phyloP scores from a whole-genome alignment of 352 stramenopile genomes.

The Phytophthora agathidicida region DNA sequence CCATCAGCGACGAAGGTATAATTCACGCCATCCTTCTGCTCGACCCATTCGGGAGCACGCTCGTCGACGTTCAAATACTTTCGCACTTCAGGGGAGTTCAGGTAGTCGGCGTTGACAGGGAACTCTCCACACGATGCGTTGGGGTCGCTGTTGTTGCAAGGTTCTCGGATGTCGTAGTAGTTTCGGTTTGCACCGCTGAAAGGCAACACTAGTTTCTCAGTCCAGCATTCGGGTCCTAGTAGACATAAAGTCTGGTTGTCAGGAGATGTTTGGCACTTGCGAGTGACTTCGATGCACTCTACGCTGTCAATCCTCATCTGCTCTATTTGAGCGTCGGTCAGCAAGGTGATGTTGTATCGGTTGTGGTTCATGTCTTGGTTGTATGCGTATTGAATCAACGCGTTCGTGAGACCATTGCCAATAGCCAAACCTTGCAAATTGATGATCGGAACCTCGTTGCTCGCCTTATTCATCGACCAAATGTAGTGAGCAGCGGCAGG shows the following conservation, averaged over 20 bases:
- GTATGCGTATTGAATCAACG: conserved; percentile 46
- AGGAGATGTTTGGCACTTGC: conserved; percentile 25
- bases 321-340: conserved; percentile 21
- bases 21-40: conserved; percentile 90
- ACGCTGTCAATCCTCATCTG: conserved; percentile 43
- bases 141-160: conserved; percentile 28
- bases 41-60: conserved; percentile 59
- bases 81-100: conserved; percentile 61
- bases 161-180: conserved; percentile 55
- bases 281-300: conserved; percentile 47
- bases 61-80: conserved; percentile 41
- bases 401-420: conserved; percentile 57
- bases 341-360: conserved; percentile 47
- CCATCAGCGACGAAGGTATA: conserved; percentile 68
- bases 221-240: conserved; percentile 45
- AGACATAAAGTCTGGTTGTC: conserved; percentile 33
- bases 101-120: conserved; percentile 47
- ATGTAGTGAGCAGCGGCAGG: conserved; percentile 52
- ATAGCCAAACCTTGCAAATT: conserved; percentile 57
- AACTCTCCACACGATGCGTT: conserved; percentile 52
- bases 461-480: conserved; percentile 38
- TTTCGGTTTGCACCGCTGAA: conserved; percentile 42
- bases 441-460: conserved; percentile 18
- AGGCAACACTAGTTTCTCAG: conserved; percentile 44
- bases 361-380: conserved; percentile 58